Conservation (phyloP, 306 rosid genomes). For the Vachellia collinsii region DNA sequence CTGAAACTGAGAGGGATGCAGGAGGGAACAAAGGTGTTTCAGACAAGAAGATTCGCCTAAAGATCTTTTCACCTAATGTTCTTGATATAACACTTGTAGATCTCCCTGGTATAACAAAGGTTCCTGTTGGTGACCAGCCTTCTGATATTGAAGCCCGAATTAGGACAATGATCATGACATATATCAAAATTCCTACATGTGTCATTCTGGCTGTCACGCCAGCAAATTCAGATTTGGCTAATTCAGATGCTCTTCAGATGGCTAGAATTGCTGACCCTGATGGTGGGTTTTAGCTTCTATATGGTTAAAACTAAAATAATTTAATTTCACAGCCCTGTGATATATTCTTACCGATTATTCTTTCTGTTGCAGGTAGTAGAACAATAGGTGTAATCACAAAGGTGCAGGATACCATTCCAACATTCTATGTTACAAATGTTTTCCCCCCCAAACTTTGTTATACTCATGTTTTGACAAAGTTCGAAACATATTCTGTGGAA, state of each 20-base stretch:
- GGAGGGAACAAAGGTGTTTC: conserved; percentile 94
- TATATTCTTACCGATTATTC: conserved; percentile 25
- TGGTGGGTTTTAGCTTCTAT: conserved; percentile 53
- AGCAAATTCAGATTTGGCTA: conserved; percentile 96
- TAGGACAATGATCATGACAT: conserved; percentile 96
- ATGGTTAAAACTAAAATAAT: conserved; percentile 22
- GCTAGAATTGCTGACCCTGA: conserved; percentile 99
- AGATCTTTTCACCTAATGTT: conserved; percentile 93
- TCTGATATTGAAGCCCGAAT: conserved; percentile 90
- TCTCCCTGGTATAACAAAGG: conserved; percentile 97
- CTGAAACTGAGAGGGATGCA: conserved; percentile 89
- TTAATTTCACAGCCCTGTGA: neutral
- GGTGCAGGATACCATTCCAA: conserved; percentile 48
- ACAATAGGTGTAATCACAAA: conserved; percentile 95
- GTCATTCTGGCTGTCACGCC: conserved; percentile 94
- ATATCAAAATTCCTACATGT: conserved; percentile 78
- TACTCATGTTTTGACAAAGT: conserved; percentile 38
- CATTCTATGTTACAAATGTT: neutral
- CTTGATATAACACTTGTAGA: conserved; percentile 96
- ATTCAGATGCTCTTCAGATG: conserved; percentile 98
- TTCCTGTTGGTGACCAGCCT: conserved; percentile 99
- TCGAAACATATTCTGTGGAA: conserved; percentile 16
- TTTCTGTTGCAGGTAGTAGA: conserved; percentile 71
- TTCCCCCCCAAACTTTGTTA: conserved; percentile 23
- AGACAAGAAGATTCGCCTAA: conserved; percentile 90